These are phyloP conservation scores for Cucurbita pepo DNA, from an alignment of 306 rosid species.

Conservation along the genomic window DNA sequence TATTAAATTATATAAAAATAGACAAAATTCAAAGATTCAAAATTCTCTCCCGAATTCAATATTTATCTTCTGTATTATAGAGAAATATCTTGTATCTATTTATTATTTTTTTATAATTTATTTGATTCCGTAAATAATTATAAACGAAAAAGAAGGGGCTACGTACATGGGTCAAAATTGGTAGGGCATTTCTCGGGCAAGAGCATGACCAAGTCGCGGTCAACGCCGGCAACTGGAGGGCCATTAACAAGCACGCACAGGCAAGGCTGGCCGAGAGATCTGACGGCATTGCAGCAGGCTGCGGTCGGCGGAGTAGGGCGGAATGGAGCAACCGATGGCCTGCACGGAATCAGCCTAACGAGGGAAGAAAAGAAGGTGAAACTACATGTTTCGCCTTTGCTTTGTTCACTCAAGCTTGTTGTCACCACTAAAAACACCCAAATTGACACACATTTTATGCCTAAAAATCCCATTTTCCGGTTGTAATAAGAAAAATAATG, in stretches of 20 bases:
- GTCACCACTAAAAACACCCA: conserved; percentile 13
- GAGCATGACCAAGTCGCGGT: conserved; percentile 62
- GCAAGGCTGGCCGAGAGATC: conserved; percentile 9
- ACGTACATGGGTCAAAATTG: conserved; percentile 61
- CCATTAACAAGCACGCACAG: conserved; percentile 9
- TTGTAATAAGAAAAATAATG: not conserved
- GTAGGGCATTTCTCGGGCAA: conserved; percentile 61
- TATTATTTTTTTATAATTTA: no score
- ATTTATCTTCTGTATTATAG: no score
- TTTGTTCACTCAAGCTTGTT: conserved; percentile 20
- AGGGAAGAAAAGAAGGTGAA: conserved; percentile 77
- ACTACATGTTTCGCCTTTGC: conserved; percentile 26
- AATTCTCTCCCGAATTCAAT: no score
- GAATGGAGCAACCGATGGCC: conserved; percentile 67
- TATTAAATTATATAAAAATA: no score
- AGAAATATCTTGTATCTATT: no score
- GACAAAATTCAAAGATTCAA: no score
- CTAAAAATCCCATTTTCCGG: not conserved
- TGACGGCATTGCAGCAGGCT: conserved; percentile 6
- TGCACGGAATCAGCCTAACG: conserved; percentile 73
- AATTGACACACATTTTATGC: conserved; percentile 30
- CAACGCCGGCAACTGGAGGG: conserved; percentile 35
- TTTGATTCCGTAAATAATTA: no score
- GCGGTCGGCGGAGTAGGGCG: conserved; percentile 29
- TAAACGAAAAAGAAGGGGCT: not conserved